Evolutionary conservation across 1,139 yeast genomes (phyloP).

Genomic region (Geotrichum europaeum): DNA sequence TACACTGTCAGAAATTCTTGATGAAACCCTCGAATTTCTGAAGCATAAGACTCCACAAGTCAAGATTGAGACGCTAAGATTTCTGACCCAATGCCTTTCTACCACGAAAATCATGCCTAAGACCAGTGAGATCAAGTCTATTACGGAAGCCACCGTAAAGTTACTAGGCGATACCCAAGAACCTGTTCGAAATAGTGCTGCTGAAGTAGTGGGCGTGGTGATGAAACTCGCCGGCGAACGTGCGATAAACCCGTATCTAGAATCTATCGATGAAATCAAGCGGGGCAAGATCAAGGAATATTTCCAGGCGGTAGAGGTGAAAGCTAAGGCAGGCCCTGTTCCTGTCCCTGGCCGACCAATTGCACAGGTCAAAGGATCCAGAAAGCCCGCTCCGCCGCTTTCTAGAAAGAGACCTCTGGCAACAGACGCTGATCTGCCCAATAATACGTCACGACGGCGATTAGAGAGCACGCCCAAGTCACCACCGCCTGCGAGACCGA

Average conservation of each 20-base stretch:
- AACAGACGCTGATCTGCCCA: background rate
- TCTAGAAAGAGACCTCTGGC: background rate
- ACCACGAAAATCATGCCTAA: slow-evolving; percentile 48
- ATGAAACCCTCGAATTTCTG: slow-evolving; percentile 54
- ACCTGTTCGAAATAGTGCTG: slow-evolving; percentile 73
- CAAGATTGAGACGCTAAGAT: slow-evolving; percentile 64
- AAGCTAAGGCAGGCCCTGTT: background rate
- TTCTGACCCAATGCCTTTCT: slow-evolving; percentile 58
- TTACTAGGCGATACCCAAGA: slow-evolving; percentile 77
- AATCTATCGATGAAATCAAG: slow-evolving; percentile 63
- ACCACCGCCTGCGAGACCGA: background rate
- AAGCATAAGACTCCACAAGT: slow-evolving; percentile 81
- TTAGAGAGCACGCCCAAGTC: background rate
- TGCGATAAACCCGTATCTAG: slow-evolving; percentile 54
- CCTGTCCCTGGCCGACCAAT: background rate
- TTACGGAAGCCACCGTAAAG: slow-evolving; percentile 52
- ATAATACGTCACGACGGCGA: background rate
- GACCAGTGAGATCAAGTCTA: slow-evolving; percentile 47
- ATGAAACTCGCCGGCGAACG: slow-evolving; percentile 79
- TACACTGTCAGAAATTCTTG: slow-evolving; percentile 51
- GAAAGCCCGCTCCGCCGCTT: background rate
- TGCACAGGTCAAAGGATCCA: background rate
- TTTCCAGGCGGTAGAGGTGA: slow-evolving; percentile 52
- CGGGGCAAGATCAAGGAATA: slow-evolving; percentile 60
- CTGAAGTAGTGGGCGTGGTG: slow-evolving; percentile 73